phyloP scores from a whole-genome alignment of 345 rosid genomes.

The Combretum micranthum region DNA sequence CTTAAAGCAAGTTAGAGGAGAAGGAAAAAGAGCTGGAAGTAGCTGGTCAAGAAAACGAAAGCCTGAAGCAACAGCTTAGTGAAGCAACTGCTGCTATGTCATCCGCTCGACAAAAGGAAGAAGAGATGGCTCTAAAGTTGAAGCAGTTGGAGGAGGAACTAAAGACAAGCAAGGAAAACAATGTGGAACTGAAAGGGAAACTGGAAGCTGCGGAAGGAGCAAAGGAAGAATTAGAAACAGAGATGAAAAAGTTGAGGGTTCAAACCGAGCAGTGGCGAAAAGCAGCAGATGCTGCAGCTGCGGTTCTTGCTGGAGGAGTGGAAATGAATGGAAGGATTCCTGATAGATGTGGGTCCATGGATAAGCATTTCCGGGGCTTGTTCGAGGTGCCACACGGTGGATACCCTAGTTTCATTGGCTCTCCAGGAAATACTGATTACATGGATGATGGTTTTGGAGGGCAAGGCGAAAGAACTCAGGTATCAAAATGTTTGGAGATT shows the following conservation, averaged over 20 bases:
- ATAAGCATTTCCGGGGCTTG: conserved; percentile 55
- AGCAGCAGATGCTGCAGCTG: conserved; percentile 94
- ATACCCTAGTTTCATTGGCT: conserved; percentile 46
- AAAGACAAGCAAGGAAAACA: conserved; percentile 42
- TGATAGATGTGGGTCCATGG: conserved; percentile 63
- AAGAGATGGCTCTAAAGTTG: conserved; percentile 37
- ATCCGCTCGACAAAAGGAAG: conserved; percentile 39
- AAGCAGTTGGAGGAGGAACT: conserved; percentile 48
- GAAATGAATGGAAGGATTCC: conserved; percentile 58
- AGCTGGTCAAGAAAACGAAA: conserved; percentile 40
- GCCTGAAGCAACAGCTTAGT: conserved; percentile 44
- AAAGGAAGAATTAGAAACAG: conserved; percentile 54
- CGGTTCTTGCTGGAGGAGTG: conserved; percentile 61
- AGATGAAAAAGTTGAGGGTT: conserved; percentile 75
- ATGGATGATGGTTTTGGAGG: conserved; percentile 53
- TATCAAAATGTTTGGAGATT: conserved; percentile 75
- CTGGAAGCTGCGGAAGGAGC: conserved; percentile 47
- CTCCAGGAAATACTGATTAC: conserved; percentile 53
- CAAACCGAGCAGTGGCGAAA: conserved; percentile 98
- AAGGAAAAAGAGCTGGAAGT: conserved; percentile 48
- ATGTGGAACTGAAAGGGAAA: conserved; percentile 36
- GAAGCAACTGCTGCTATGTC: conserved; percentile 32
- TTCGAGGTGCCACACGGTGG: conserved; percentile 37
- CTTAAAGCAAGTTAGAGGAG: conserved; percentile 50
- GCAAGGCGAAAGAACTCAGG: conserved; percentile 71